phyloP scores from a whole-genome alignment of 2,329 filamentous ascomycete species.

The Aureobasidium lini region DNA sequence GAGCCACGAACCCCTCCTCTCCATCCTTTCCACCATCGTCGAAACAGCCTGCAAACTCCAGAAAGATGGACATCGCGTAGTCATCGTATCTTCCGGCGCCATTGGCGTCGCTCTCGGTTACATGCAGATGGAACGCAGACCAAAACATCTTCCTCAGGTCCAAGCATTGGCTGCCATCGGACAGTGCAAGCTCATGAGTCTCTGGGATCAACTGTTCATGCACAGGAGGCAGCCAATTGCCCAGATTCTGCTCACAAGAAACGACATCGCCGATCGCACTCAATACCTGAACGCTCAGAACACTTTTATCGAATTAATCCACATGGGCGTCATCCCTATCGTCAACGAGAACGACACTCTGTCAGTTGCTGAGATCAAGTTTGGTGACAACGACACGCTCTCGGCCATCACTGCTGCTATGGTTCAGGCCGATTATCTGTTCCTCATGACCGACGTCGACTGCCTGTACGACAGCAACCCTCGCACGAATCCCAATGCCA shows the following conservation, averaged over 20 bases:
- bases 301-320: slow-evolving; percentile 79
- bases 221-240: slow-evolving; percentile 86
- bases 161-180: slow-evolving; percentile 95
- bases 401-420: slow-evolving; percentile 95
- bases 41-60: slow-evolving; percentile 83
- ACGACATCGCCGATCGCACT: slow-evolving; percentile 92
- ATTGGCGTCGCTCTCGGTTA: slow-evolving; percentile 87
- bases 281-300: slow-evolving; percentile 97
- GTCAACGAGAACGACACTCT: slow-evolving; percentile 98
- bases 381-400: slow-evolving; percentile 96
- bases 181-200: slow-evolving; percentile 86
- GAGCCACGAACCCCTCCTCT: slow-evolving; percentile 86
- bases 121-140: slow-evolving; percentile 80
- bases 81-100: slow-evolving; percentile 94
- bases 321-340: slow-evolving; percentile 95
- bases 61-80: slow-evolving; percentile 86
- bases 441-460: slow-evolving; percentile 98
- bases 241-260: slow-evolving; percentile 87
- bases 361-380: slow-evolving; percentile 97
- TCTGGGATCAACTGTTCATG: slow-evolving; percentile 89
- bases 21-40: slow-evolving; percentile 84
- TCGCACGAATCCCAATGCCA: slow-evolving; percentile 72
- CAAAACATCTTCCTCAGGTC: slow-evolving; percentile 81
- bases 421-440: slow-evolving; percentile 93
- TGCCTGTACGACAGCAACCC: slow-evolving; percentile 97